A percentile compares a stretch with the other conserved stretches of the same genome.
phyloP scores from a whole-genome alignment of 768 basidiomycete species.

The Boletus subparvulus region DNA sequence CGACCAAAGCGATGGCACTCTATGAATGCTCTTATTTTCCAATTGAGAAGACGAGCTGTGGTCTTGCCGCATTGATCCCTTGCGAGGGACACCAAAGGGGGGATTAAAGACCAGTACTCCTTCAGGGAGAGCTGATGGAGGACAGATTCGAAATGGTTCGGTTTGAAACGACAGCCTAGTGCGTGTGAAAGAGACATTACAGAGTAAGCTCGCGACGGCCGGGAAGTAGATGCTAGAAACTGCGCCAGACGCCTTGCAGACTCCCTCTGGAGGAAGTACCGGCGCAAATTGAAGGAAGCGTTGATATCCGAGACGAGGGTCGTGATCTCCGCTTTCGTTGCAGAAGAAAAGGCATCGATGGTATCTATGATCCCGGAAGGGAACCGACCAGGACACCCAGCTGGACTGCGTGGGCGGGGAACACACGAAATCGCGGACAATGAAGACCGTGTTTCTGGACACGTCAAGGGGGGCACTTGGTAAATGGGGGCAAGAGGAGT shows the following conservation, averaged over 20 bases:
- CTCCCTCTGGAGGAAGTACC: conserved; percentile 34
- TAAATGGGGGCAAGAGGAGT: conserved; percentile 1
- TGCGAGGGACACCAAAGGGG: conserved; percentile 49
- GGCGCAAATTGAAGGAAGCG: conserved; percentile 21
- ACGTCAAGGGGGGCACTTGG: background rate
- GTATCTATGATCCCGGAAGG: conserved; percentile 25
- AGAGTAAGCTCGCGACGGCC: conserved; percentile 43
- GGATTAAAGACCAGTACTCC: conserved; percentile 51
- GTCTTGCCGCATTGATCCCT: conserved; percentile 47
- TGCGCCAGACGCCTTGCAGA: conserved; percentile 35
- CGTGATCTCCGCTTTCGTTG: conserved; percentile 10
- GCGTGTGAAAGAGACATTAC: conserved; percentile 48
- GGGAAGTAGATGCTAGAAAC: conserved; percentile 31
- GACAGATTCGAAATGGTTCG: conserved; percentile 58
- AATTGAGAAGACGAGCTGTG: conserved; percentile 63
- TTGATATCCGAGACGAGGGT: conserved; percentile 16
- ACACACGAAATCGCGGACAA: background rate
- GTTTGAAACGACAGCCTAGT: conserved; percentile 50
- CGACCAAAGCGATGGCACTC: conserved; percentile 50
- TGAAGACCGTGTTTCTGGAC: background rate
- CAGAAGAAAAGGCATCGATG: conserved; percentile 27
- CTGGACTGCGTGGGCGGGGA: background rate
- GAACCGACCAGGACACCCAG: conserved; percentile 13
- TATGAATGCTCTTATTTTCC: conserved; percentile 61
- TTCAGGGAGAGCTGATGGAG: conserved; percentile 47